phyloP scores from a whole-genome alignment of 192 early-diverging fungal species.

The Gryganskiella cystojenkinii region DNA sequence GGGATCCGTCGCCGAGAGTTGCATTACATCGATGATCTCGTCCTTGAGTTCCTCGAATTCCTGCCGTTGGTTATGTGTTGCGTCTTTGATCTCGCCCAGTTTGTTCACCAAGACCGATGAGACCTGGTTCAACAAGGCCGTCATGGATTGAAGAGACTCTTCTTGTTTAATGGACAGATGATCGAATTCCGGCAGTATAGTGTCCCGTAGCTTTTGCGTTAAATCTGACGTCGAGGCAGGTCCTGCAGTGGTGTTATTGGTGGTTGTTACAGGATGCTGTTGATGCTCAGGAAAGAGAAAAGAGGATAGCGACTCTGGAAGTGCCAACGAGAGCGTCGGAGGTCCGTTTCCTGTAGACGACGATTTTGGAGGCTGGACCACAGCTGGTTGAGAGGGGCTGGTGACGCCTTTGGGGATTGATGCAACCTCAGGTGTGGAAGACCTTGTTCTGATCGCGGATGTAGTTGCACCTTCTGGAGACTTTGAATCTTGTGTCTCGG shows the following conservation, averaged over 20 bases:
- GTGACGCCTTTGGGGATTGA: neutral
- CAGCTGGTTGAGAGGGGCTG: neutral
- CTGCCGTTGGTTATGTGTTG: constrained; percentile 37
- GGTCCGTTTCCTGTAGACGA: neutral
- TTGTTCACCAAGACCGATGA: constrained; percentile 35
- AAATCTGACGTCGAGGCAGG: constrained; percentile 10
- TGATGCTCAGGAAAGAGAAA: constrained; percentile 13
- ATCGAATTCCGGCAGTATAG: constrained; percentile 46
- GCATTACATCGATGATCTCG: constrained; percentile 52
- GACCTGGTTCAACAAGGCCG: constrained; percentile 55
- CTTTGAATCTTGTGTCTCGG: neutral
- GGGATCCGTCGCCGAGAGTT: constrained; percentile 44
- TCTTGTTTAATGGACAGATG: constrained; percentile 44
- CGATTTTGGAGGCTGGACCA: neutral
- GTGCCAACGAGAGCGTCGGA: constrained; percentile 8
- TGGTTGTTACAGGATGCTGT: neutral
- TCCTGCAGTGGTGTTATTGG: neutral
- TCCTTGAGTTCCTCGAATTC: constrained; percentile 53
- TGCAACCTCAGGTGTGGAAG: neutral
- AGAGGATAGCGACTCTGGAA: constrained; percentile 19
- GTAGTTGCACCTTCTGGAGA: neutral
- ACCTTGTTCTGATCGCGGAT: neutral
- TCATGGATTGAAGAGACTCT: constrained; percentile 46
- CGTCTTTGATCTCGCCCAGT: constrained; percentile 40
- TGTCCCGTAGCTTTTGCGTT: constrained; percentile 33